Percentiles rank a stretch among this genome's conserved stretches.
Conservation (phyloP, 2,329 filamentous ascomycete genomes). For the Microsporum ferrugineum region DNA sequence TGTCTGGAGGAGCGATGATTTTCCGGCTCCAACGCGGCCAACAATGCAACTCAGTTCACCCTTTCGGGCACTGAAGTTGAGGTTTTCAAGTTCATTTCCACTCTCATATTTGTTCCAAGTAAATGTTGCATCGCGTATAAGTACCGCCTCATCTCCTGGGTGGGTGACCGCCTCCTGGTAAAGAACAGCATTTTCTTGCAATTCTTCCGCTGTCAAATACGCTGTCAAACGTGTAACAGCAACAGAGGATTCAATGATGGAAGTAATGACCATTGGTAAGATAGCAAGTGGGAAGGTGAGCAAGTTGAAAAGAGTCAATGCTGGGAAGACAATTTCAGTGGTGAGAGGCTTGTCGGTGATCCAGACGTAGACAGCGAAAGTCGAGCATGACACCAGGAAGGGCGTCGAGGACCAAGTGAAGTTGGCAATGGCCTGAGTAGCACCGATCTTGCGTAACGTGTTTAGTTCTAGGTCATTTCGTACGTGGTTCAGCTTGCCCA, state of each 20-base stretch:
- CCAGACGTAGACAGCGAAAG: conserved; percentile 86
- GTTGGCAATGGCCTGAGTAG: conserved; percentile 84
- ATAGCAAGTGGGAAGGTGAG: conserved; percentile 90
- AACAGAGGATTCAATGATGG: conserved; percentile 91
- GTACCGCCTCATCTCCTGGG: conserved; percentile 71
- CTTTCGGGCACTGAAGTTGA: conserved; percentile 81
- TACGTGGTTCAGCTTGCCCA: conserved; percentile 92
- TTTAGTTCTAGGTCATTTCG: conserved; percentile 92
- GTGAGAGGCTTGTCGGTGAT: conserved; percentile 70
- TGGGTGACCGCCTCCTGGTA: conserved; percentile 59
- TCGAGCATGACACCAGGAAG: conserved; percentile 93
- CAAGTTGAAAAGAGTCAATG: conserved; percentile 84
- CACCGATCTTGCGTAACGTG: conserved; percentile 90
- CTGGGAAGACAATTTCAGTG: conserved; percentile 92
- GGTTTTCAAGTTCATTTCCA: conserved; percentile 59
- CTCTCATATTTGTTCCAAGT: conserved; percentile 83
- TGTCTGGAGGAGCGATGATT: conserved; percentile 81
- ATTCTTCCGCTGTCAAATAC: conserved; percentile 77
- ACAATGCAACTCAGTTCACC: conserved; percentile 89
- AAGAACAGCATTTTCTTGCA: conserved; percentile 72
- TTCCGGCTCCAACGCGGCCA: conserved; percentile 86
- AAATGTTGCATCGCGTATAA: conserved; percentile 74
- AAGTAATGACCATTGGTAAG: conserved; percentile 93
- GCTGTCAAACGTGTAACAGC: conserved; percentile 74
- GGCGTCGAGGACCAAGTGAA: conserved; percentile 98